phyloP scores from a whole-genome alignment of 1,284 basidiomycete genomes.

The Melampsora americana region DNA sequence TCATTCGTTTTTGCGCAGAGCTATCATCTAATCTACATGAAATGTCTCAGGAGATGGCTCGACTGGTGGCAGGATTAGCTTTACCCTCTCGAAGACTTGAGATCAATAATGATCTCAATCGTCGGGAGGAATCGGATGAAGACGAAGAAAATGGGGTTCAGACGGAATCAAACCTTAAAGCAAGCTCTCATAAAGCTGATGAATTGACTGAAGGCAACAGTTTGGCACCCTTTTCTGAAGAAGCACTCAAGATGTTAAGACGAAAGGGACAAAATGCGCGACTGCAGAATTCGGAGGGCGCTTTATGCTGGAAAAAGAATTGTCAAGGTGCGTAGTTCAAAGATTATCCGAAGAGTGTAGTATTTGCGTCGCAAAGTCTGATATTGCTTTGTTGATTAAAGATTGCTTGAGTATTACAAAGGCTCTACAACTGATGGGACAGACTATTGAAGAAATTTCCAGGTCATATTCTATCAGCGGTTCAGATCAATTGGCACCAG shows the following conservation, averaged over 20 bases:
- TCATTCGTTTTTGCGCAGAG: background rate
- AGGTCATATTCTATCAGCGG: conserved; percentile 10
- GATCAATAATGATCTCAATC: background rate
- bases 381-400: background rate
- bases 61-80: conserved; percentile 21
- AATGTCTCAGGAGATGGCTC: conserved; percentile 7
- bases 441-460: conserved; percentile 12
- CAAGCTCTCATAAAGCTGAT: background rate
- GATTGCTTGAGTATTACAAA: conserved; percentile 28
- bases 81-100: background rate
- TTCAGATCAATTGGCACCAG: conserved; percentile 15
- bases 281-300: conserved; percentile 26
- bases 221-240: background rate
- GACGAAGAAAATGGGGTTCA: background rate
- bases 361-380: too few relatives aligned
- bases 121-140: background rate
- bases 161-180: background rate
- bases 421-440: conserved; percentile 20
- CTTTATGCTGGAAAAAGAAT: conserved; percentile 35
- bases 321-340: conserved; percentile 21
- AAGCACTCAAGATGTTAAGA: background rate
- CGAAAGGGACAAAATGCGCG: background rate
- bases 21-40: conserved; percentile 19
- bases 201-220: background rate
- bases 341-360: background rate